Conservation (phyloP, 768 basidiomycete genomes). For the Tulasnella sp. region DNA sequence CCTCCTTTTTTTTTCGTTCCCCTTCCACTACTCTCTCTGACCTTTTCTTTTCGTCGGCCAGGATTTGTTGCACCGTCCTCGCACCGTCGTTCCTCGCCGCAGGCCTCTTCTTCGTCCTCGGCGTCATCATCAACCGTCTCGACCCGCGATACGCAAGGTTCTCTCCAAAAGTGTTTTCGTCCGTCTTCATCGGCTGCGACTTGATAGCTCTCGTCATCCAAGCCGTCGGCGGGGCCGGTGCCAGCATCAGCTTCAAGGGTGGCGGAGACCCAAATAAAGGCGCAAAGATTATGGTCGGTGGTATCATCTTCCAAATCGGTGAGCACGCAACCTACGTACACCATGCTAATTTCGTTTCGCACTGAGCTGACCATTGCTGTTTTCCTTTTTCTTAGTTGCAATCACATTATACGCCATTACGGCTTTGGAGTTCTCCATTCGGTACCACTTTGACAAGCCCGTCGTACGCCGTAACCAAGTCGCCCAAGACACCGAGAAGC, state of each 20-base stretch:
- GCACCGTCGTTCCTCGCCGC: constrained; percentile 28
- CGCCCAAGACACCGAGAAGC: neutral
- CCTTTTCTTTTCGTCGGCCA: neutral
- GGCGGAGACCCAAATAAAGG: constrained; percentile 22
- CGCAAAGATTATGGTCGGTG: constrained; percentile 22
- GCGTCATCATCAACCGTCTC: constrained; percentile 26
- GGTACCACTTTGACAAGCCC: constrained; percentile 36
- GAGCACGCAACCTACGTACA: neutral
- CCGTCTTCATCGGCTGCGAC: constrained; percentile 28
- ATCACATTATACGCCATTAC: constrained; percentile 39
- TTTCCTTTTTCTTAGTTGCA: constrained; percentile 30
- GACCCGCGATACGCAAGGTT: constrained; percentile 22
- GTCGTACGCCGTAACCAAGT: constrained; percentile 21
- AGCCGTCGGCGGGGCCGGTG: constrained; percentile 34
- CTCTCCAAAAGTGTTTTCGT: constrained; percentile 13
- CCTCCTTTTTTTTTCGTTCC: neutral
- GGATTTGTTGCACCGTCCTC: constrained; percentile 16
- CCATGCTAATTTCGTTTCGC: neutral
- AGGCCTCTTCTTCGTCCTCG: constrained; percentile 31
- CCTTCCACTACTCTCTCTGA: neutral
- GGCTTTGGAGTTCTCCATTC: constrained; percentile 42
- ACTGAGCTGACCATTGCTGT: neutral
- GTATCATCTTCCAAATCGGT: constrained; percentile 25
- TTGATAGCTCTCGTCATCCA: constrained; percentile 36
- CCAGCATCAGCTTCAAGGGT: constrained; percentile 25